A percentile compares a stretch with the other conserved stretches of the same genome.
These are phyloP conservation scores for Cyberlindnera japonica DNA, from an alignment of 805 yeast species.

Conservation along the genomic window DNA sequence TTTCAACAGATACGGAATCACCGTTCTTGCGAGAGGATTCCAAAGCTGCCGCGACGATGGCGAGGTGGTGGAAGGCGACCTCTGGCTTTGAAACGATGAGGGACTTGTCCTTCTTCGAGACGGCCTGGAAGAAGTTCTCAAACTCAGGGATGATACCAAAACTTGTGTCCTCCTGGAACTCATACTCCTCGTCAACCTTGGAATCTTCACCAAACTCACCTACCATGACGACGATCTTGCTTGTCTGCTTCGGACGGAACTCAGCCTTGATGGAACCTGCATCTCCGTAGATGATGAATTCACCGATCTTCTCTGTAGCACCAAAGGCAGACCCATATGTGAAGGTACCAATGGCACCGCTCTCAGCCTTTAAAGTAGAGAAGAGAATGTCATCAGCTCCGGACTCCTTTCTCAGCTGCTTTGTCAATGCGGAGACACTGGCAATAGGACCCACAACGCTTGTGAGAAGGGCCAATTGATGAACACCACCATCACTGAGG, in stretches of 20 bases:
- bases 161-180: constrained; percentile 35
- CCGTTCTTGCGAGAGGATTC: constrained; percentile 61
- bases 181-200: constrained; percentile 23
- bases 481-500: constrained; percentile 95
- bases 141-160: constrained; percentile 60
- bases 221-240: constrained; percentile 33
- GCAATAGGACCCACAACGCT: constrained; percentile 74
- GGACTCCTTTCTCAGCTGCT: constrained; percentile 69
- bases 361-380: constrained; percentile 72
- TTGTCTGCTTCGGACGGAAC: constrained; percentile 42
- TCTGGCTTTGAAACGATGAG: constrained; percentile 61
- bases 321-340: constrained; percentile 49
- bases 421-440: constrained; percentile 70
- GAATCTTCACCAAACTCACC: constrained; percentile 26
- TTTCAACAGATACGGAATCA: constrained; percentile 44
- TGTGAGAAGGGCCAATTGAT: constrained; percentile 84
- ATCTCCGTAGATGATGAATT: constrained; percentile 71
- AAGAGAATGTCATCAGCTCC: constrained; percentile 82
- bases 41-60: constrained; percentile 81
- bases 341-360: constrained; percentile 56
- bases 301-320: constrained; percentile 65
- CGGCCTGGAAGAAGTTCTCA: constrained; percentile 57
- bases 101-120: constrained; percentile 55
- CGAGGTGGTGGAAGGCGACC: constrained; percentile 87
- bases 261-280: constrained; percentile 72